Base-by-base conservation (phyloP, 2,329 filamentous ascomycete genomes). In the Colletotrichum spinosum region DNA sequence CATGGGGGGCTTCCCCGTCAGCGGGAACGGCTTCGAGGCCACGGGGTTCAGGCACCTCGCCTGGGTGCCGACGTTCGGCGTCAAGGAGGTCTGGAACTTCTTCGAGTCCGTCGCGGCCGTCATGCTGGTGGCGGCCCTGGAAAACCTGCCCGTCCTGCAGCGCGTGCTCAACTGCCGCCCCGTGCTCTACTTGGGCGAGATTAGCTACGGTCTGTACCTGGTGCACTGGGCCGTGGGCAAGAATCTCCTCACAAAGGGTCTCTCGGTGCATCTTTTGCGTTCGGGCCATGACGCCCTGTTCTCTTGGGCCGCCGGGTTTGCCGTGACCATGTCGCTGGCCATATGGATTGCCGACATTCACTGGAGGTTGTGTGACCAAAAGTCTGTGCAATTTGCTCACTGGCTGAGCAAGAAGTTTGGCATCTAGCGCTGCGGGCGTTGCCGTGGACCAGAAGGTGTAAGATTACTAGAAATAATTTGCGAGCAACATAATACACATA, bases 151-250 rank as follows among this genome's bases (percentile, higher is more conserved):
- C 6, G 38, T 82, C 82, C 78, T 90, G n/a, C 85, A 83, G 73
- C 68, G 76, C 5, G 86, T 88, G 70, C 89, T 90, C 68, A 87
- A 89, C 73, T 79, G 77, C 0, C 77, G 78, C 8, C 83, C 87
- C 70, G 86, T 84, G 70, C 87, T 89, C 70, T 89, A 88, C 66
- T 80, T 91, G 2, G 89, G 88, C 0, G 83, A 84, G 51, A 81
- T 90, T 58, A 90, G 87, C 0, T 91, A 85, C 72, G 80, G 84
- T 1, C 76, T 91, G 12, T 91, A 91, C 74, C 78, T 91, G 8
- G 80, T 90, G 8, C 89, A 91, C 69, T 89, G 89, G 0, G 17
- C 41, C 9, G 41, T 25, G 10, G 54, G 41, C n/a, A 52, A 34
- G 17, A 15, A 25, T 41, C 9, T 44, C 3, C 45, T 49, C 2